These are phyloP conservation scores for Telopea speciosissima DNA, from an alignment of 177 flowering plant genomes.

Conservation along the genomic window DNA sequence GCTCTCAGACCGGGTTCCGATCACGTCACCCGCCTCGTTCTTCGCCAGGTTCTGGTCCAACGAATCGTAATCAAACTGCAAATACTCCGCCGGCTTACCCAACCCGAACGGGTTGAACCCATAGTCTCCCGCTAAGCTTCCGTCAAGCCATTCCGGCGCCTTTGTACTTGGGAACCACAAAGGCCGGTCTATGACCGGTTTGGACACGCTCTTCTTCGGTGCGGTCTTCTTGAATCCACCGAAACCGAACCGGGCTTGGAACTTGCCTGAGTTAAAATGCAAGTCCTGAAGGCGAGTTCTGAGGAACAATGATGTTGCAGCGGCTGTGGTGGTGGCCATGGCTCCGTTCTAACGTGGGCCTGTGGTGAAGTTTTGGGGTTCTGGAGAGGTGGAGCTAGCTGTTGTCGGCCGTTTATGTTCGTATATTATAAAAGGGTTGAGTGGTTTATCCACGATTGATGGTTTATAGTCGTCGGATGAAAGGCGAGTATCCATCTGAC, in stretches of 20 bases:
- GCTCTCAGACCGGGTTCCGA: constrained; percentile 77
- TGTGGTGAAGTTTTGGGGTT: neutral
- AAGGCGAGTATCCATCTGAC: neutral
- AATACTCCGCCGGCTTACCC: constrained; percentile 93
- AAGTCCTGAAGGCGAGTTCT: constrained; percentile 28
- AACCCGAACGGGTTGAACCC: constrained; percentile 97
- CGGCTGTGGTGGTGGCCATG: neutral
- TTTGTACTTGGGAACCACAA: constrained; percentile 93
- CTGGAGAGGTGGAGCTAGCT: too few relatives aligned
- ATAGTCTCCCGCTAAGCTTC: constrained; percentile 78
- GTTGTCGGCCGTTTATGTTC: too few relatives aligned
- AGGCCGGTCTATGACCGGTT: constrained; percentile 47
- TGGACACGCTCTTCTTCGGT: constrained; percentile 31
- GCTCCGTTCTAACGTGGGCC: neutral
- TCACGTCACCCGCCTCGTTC: constrained; percentile 74
- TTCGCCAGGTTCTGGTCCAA: constrained; percentile 93
- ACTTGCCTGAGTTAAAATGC: constrained; percentile 33
- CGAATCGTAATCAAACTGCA: constrained; percentile 78
- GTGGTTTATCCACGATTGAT: neutral
- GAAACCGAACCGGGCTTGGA: constrained; percentile 76
- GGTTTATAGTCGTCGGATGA: neutral
- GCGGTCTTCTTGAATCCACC: constrained; percentile 39
- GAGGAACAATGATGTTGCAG: neutral
- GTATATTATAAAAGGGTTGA: neutral
- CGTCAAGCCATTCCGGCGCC: constrained; percentile 87